Conservation (phyloP, 164 flowering plant genomes). For the Vitis vinifera region DNA sequence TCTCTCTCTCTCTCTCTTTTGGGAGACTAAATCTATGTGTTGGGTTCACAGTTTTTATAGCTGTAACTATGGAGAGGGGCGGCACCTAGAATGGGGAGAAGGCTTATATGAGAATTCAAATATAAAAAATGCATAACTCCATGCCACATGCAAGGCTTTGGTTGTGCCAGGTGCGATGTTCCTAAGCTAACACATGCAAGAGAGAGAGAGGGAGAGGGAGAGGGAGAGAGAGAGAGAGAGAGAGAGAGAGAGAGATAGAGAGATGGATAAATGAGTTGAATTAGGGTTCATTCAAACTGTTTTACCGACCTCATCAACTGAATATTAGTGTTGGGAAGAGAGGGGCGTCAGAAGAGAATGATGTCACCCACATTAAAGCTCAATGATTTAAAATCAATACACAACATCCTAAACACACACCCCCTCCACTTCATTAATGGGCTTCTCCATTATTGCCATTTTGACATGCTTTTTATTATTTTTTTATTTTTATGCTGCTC, state of each 20-base stretch:
- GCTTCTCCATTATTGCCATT: slow-evolving; percentile 1
- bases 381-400: background rate
- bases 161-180: slow-evolving; percentile 58
- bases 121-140: background rate
- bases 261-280: background rate
- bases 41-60: background rate
- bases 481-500: background rate
- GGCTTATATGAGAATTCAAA: background rate
- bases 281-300: slow-evolving; percentile 36
- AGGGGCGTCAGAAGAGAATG: slow-evolving; percentile 1
- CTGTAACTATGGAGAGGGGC: slow-evolving; percentile 23
- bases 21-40: slow-evolving; percentile 19
- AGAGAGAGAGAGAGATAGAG: background rate
- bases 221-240: background rate
- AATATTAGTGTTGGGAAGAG: slow-evolving; percentile 39
- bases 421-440: background rate
- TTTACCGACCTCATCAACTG: slow-evolving; percentile 48
- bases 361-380: slow-evolving; percentile 20
- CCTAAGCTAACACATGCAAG: slow-evolving; percentile 32
- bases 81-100: slow-evolving; percentile 39
- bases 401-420: too few species aligned
- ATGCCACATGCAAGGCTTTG: slow-evolving; percentile 48
- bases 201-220: background rate
- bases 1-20: slow-evolving; percentile 11
- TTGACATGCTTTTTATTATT: background rate